Percentiles rank a stretch among this genome's conserved stretches.
These are phyloP conservation scores for Tetracladium marchalianum DNA, from an alignment of 495 filamentous ascomycete species.

Conservation along the genomic window DNA sequence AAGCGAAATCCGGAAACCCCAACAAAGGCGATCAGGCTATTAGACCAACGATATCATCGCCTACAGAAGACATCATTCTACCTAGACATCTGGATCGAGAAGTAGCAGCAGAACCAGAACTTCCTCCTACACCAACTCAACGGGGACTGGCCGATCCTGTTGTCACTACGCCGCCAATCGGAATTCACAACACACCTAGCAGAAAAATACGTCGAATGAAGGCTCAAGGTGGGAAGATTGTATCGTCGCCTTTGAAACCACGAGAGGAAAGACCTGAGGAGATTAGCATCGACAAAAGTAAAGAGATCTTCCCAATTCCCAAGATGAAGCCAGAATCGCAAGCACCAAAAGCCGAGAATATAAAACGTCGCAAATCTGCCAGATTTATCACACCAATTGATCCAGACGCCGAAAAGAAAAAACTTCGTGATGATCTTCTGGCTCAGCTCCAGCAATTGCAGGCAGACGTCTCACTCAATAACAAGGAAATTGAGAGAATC, in stretches of 20 bases:
- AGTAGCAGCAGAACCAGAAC: slow-evolving; percentile 43
- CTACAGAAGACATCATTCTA: too few relatives aligned
- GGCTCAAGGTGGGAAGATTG: slow-evolving; percentile 29
- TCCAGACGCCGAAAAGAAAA: slow-evolving; percentile 14
- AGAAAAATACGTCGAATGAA: slow-evolving; percentile 27
- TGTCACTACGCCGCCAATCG: slow-evolving; percentile 37
- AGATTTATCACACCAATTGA: slow-evolving; percentile 14
- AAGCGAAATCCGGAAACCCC: neutral
- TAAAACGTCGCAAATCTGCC: slow-evolving; percentile 15
- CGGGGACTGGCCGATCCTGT: slow-evolving; percentile 44
- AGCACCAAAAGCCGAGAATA: neutral
- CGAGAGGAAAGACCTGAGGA: slow-evolving; percentile 8
- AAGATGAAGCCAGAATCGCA: neutral
- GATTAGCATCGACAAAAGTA: neutral
- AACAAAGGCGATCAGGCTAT: too few relatives aligned
- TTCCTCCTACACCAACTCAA: slow-evolving; percentile 62
- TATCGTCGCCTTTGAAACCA: slow-evolving; percentile 29
- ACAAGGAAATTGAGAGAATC: slow-evolving; percentile 19
- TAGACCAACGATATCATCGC: too few relatives aligned
- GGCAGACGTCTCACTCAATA: slow-evolving; percentile 19
- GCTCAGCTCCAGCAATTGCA: slow-evolving; percentile 18
- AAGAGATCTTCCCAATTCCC: neutral
- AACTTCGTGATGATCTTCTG: slow-evolving; percentile 13
- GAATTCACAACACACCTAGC: slow-evolving; percentile 44
- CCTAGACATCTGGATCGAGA: neutral